Base-by-base conservation (phyloP, 1,284 basidiomycete genomes). In the Rhodotorula sp. region DNA sequence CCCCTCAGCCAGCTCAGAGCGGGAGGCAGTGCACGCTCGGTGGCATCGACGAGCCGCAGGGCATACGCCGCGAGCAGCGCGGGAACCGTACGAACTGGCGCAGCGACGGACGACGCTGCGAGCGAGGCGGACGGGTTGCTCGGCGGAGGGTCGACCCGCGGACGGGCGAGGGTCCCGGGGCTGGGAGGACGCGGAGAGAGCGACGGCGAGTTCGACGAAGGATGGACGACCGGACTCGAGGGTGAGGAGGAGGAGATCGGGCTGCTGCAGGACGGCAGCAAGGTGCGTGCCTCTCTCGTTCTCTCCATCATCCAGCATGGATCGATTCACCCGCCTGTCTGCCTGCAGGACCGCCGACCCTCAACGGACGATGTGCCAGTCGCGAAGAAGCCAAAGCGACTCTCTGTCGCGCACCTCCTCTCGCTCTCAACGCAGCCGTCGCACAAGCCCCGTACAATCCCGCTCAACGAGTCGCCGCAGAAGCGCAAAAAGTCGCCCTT, bases 121-220 rank as follows among this genome's bases (percentile, higher is more conserved):
- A 58, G 64, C 57, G 63, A 68, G 15, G 63, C 60, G 17, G 66
- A 69, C 54, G 25, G 65, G 27, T 50, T 72, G 39, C 63, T 64
- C 29, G 41, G 39, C 10, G 34, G 21, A 21, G 37, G 37, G 12
- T 19, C 48, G 48, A n/a, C 10, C 17, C 27, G 34, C 21, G 22
- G 39, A 32, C 22, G 19, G 37, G 34, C 17, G 17, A 21, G 48
- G n/a, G 19, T 34, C 7, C 60, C 54, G 10, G 74, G 71, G 0
- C 25, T 70, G 25, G 64, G 71, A 2, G 74, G 74, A 0, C 51
- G 57, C 32, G 74, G 74, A 0, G 74, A 75, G 61, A 66, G 61
- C 32, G 75, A 76, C 21, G 72, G 72, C 27, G 75, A 72, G 32
- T 76, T 66, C 36, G 75, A 76, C 34, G 64, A 72, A 22, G 75